Conservation (phyloP, 345 rosid genomes). For the Gossypium turneri region DNA sequence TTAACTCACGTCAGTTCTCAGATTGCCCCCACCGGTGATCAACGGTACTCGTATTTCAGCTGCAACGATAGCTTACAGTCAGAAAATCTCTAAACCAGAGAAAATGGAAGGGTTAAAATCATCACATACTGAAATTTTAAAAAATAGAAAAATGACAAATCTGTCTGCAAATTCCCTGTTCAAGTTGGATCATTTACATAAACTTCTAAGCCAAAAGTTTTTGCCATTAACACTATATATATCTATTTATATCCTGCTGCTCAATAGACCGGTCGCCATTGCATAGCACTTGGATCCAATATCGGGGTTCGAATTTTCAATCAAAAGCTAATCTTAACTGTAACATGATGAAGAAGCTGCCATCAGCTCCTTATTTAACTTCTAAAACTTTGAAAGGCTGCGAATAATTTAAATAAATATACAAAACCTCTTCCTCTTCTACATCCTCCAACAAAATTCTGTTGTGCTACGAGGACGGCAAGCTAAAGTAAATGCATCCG, state of each 20-base stretch:
- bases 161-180: background rate
- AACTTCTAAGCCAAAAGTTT: background rate
- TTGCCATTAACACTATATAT: background rate
- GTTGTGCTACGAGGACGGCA: background rate
- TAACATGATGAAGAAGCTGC: background rate
- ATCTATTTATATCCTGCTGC: background rate
- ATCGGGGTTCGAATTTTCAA: background rate
- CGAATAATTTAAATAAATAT: background rate
- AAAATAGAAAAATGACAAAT: background rate
- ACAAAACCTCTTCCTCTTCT: constrained; percentile 1
- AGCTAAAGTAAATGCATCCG: constrained; percentile 82
- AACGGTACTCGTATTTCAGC: background rate
- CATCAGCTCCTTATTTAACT: background rate
- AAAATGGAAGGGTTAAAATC: background rate
- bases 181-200: background rate
- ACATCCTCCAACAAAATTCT: constrained; percentile 30
- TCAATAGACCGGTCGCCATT: background rate
- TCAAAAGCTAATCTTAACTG: background rate
- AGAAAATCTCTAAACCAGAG: background rate
- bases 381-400: background rate
- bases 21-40: background rate
- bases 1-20: background rate
- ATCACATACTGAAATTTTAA: background rate
- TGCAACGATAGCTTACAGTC: background rate
- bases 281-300: background rate